Percentiles rank a stretch among this genome's conserved stretches.
phyloP scores from a whole-genome alignment of 805 yeast species.

The Torulaspora indica region DNA sequence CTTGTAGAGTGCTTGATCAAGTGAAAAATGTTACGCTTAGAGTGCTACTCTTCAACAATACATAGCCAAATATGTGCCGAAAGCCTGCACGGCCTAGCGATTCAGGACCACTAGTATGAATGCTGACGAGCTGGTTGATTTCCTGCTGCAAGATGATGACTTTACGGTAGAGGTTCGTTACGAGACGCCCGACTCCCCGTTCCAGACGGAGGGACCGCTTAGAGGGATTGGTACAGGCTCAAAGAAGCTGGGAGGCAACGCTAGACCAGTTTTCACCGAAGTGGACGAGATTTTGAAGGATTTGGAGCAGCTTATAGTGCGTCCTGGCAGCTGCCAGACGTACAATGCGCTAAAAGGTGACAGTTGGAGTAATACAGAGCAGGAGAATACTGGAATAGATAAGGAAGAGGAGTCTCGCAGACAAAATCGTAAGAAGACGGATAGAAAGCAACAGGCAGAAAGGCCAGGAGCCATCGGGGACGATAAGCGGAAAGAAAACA shows the following conservation, averaged over 20 bases:
- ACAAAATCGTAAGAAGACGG: neutral
- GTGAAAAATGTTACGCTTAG: neutral
- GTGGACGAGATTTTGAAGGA: slow-evolving; percentile 3
- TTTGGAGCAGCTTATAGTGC: slow-evolving; percentile 4
- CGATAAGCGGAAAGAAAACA: too few species aligned
- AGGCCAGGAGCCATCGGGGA: neutral
- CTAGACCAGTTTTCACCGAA: neutral
- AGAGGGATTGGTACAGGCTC: neutral
- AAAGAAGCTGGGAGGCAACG: neutral
- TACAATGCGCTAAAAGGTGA: neutral
- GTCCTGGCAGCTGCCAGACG: neutral
- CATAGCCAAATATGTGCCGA: neutral
- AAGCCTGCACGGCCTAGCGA: neutral
- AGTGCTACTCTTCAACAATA: neutral
- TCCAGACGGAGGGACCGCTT: neutral
- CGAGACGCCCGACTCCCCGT: slow-evolving; percentile 2
- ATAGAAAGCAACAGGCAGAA: neutral
- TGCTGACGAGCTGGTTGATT: slow-evolving; percentile 19
- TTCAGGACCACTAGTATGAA: slow-evolving; percentile 13
- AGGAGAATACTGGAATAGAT: too few species aligned
- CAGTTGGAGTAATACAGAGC: neutral
- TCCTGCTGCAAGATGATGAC: slow-evolving; percentile 17
- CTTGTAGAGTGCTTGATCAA: neutral
- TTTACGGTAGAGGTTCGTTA: neutral
- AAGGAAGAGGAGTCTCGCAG: neutral